Base-by-base conservation (phyloP, 164 flowering plant genomes). In the Cinnamomum chago region DNA sequence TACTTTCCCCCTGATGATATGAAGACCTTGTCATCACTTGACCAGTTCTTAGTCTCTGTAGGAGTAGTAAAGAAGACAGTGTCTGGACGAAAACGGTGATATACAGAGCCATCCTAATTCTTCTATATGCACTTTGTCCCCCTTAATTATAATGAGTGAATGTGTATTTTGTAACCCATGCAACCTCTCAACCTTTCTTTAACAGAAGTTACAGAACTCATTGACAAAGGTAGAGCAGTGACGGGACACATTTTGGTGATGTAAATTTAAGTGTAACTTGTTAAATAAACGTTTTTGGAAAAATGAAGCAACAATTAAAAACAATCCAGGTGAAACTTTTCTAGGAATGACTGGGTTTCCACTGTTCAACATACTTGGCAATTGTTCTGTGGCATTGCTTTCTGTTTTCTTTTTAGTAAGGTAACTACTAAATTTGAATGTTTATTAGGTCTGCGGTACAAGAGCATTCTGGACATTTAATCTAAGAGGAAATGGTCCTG, bases 1-100 rank as follows among this genome's bases (percentile, higher is more conserved):
- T 95, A 93, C 81, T 95, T 93, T 80, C 98, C 98, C 35, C 99
- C 94, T 0, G 99, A 95, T 83, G 99, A 92, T 77, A 92, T 93
- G 99, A 95, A 85, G 83, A 95, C 97, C 35, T 76, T 93, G 72
- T 95, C 99, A 35, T 95, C 99, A 60, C 97, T 95, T 50, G 99
- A 95, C 67, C 74, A 90, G 80, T 95, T 95, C 73, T 72, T 95
- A 72, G 99, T 95, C 75, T 90, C 96, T 1, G 88, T 91, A 20
- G 98, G 97, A 78, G 97, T 86, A 27, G 99, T 92, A 76, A 92
- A 93, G 85, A 95, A 92, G 80, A 93, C 99, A 1, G 97, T 93
- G 76, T 95, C 98, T 23, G 97, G 98, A 72, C 76, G 88, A 70
- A 88, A 85, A 75, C 24, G 66, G 68, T 84, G 76, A 81, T 50